phyloP scores from a whole-genome alignment of 495 filamentous ascomycete species.

The Trypethelium eluteriae region DNA sequence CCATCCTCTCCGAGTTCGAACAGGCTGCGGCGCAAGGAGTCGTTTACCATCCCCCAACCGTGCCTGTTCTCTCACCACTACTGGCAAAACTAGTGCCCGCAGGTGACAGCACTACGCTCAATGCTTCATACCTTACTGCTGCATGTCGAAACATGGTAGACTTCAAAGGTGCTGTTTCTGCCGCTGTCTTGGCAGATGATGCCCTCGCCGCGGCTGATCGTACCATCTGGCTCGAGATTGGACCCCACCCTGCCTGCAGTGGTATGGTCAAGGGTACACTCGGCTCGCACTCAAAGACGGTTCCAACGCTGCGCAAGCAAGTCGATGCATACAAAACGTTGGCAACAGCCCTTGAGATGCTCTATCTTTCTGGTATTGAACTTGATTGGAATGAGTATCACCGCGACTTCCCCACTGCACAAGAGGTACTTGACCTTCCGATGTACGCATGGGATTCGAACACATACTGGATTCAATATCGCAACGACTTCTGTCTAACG shows the following conservation, averaged over 20 bases:
- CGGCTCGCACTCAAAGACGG: conserved; percentile 11
- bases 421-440: conserved; percentile 45
- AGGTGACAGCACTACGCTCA: conserved; percentile 48
- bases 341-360: conserved; percentile 4
- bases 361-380: conserved; percentile 15
- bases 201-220: conserved; percentile 21
- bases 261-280: conserved; percentile 24
- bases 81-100: no score
- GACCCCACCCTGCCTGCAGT: conserved; percentile 36
- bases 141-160: conserved; percentile 67
- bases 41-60: conserved; percentile 49
- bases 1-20: conserved; percentile 61
- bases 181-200: conserved; percentile 15
- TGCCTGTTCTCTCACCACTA: conserved; percentile 68
- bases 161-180: conserved; percentile 52
- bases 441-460: conserved; percentile 72
- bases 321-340: conserved; percentile 13
- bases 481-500: conserved; percentile 24
- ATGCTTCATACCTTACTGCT: conserved; percentile 53
- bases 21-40: conserved; percentile 48
- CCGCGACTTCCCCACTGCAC: conserved; percentile 13
- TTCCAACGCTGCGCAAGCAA: conserved; percentile 4
- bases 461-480: conserved; percentile 77
- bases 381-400: conserved; percentile 24
- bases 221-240: conserved; percentile 39